Evolutionary conservation across 139 green algal species (phyloP).

Genomic region (Chlamydomonas sp.): DNA sequence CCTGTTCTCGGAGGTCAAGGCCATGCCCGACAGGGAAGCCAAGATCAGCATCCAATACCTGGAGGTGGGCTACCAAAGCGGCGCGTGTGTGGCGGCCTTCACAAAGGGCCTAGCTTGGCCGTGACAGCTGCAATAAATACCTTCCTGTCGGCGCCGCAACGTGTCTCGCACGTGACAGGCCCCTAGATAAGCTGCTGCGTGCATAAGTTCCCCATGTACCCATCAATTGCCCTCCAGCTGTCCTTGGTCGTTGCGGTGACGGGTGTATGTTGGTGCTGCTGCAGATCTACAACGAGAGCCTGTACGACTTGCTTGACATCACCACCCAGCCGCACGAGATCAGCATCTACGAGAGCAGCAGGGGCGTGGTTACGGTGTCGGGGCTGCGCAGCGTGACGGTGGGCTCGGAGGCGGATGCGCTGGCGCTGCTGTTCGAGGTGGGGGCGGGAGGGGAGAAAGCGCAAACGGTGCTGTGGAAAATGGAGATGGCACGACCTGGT

Average conservation of each 20-base stretch:
- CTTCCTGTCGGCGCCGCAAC: too few relatives aligned
- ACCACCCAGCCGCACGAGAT: slow-evolving; percentile 62
- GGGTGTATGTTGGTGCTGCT: too few relatives aligned
- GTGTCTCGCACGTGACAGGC: too few relatives aligned
- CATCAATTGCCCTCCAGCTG: neutral
- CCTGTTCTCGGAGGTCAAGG: slow-evolving; percentile 57
- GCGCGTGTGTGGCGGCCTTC: neutral
- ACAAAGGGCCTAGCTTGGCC: neutral
- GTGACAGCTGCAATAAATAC: too few relatives aligned
- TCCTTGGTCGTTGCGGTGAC: too few relatives aligned
- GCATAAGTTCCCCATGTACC: neutral
- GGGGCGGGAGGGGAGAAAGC: neutral
- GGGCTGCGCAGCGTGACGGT: slow-evolving; percentile 59
- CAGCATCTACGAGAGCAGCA: slow-evolving; percentile 49
- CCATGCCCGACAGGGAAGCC: slow-evolving; percentile 24
- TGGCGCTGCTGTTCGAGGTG: slow-evolving; percentile 77
- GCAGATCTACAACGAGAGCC: slow-evolving; percentile 78
- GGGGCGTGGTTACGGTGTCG: slow-evolving; percentile 42
- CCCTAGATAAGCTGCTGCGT: too few relatives aligned
- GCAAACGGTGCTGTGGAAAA: neutral
- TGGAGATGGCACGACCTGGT: too few relatives aligned
- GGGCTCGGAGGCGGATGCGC: slow-evolving; percentile 64
- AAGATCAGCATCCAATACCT: slow-evolving; percentile 57
- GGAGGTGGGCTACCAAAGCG: slow-evolving; percentile 38
- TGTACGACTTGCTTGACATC: slow-evolving; percentile 77